A percentile compares a stretch with the other conserved stretches of the same genome.
These are phyloP conservation scores for Rhynchosporium secalis DNA, from an alignment of 2,329 filamentous ascomycete genomes.

Conservation along the genomic window DNA sequence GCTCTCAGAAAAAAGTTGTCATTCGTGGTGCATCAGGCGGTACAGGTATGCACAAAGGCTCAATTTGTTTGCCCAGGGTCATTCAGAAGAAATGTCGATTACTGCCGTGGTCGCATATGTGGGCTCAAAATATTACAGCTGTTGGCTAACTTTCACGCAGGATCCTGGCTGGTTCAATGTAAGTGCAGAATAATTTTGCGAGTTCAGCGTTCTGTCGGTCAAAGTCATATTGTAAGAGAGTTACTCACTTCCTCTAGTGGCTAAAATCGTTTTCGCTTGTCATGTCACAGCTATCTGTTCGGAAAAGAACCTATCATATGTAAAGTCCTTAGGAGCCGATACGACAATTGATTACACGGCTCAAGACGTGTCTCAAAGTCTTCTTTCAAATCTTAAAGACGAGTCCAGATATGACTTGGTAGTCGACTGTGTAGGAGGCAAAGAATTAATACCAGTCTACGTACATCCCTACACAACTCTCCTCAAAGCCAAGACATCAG, in stretches of 20 bases:
- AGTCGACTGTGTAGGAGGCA: slow-evolving; percentile 43
- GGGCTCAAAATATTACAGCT: too few relatives aligned
- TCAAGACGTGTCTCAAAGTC: slow-evolving; percentile 24
- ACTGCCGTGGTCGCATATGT: too few relatives aligned
- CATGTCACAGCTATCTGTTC: slow-evolving; percentile 39
- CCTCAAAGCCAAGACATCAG: not conserved
- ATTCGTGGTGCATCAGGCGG: slow-evolving; percentile 37
- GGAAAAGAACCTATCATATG: slow-evolving; percentile 32
- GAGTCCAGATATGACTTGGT: slow-evolving; percentile 30
- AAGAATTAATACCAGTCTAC: slow-evolving; percentile 31
- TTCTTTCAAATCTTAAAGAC: slow-evolving; percentile 19
- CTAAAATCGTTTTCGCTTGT: slow-evolving; percentile 34
- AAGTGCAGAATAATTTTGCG: slow-evolving; percentile 3
- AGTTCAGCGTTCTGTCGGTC: not conserved
- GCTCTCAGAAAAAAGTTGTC: slow-evolving; percentile 30
- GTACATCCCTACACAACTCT: slow-evolving; percentile 17
- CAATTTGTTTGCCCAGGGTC: too few relatives aligned
- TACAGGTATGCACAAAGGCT: slow-evolving; percentile 9
- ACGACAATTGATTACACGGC: slow-evolving; percentile 37
- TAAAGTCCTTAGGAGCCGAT: slow-evolving; percentile 34
- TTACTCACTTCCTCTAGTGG: slow-evolving; percentile 25
- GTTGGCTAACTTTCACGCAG: not conserved
- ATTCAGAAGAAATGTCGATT: too few relatives aligned
- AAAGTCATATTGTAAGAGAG: not conserved
- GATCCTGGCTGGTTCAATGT: slow-evolving; percentile 35